Evolutionary conservation across 1,284 basidiomycete species (phyloP), one percentile per base, ranked within the genome.

Genomic region (Amylostereum areolatum): DNA sequence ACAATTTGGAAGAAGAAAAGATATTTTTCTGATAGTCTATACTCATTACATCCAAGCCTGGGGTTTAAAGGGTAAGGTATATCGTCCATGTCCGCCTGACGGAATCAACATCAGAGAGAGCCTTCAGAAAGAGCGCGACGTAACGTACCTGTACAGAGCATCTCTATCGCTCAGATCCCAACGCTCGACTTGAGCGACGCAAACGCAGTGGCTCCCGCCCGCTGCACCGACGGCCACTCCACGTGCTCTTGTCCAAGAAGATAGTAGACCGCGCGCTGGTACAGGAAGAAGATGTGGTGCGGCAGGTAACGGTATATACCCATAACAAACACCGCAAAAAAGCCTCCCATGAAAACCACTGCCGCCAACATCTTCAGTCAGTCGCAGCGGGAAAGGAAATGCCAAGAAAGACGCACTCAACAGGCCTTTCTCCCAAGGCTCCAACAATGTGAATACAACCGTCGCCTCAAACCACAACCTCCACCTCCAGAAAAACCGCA

Each of bases 401-500:
- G 29, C 12, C 50, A 29, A 41, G 48, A 36, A 4, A 8, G 33
- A 69, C 78, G 60, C 54, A 80, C 78, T 57, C 49, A 74, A 69
- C 40, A 80, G 65, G 45, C 78, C 55, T 60, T 80, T 80, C 68
- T 81, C 80, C 80, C 79, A 81, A 51, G 77, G 73, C 57, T 81
- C 78, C 49, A 81, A 62, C 55, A 78, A 69, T 12, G 71, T 72
- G 42, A 80, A 65, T 18, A 68, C 79, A 54, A 74, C 77, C 0
- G 78, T 80, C 2, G 69, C 66, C 63, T 79, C 77, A 36, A 80
- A 60, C 67, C 75, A 72, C 46, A 80, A 59, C 52, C 72, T 68
- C 55, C 67, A 62, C 29, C 74, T 69, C 77, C 78, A 78, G 47
- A 77, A 52, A 56, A 67, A 66, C 28, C 59, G 60, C 8, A 58